Percentiles rank a stretch among this genome's conserved stretches.
Conservation (phyloP, 2,329 filamentous ascomycete genomes). For the Hortaea sp. region DNA sequence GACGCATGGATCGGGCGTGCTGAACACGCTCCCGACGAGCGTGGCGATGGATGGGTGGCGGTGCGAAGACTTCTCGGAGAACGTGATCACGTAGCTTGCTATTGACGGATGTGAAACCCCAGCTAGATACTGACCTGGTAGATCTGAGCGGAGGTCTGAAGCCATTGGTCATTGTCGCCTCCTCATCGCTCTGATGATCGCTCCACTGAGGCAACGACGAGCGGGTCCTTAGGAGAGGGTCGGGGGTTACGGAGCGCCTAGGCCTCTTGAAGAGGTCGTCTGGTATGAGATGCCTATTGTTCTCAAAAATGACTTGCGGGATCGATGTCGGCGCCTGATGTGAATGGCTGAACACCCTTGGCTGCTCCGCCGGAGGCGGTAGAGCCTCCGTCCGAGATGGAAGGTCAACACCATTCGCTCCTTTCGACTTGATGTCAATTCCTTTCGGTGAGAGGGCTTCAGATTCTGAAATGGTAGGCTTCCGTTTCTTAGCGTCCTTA, state of each 20-base stretch:
- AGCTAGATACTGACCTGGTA: constrained; percentile 40
- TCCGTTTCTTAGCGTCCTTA: constrained; percentile 55
- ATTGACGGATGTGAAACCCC: constrained; percentile 90
- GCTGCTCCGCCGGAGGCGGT: constrained; percentile 7
- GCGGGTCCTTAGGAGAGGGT: constrained; percentile 16
- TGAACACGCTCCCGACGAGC: constrained; percentile 60
- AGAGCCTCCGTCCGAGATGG: not conserved
- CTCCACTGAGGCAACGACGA: constrained; percentile 14
- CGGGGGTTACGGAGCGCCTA: constrained; percentile 28
- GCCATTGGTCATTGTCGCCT: constrained; percentile 4
- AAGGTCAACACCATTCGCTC: not conserved
- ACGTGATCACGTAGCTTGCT: constrained; percentile 80
- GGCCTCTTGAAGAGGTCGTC: constrained; percentile 62
- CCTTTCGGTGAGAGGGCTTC: constrained; percentile 18
- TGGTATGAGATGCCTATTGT: constrained; percentile 88
- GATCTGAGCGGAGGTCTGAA: constrained; percentile 36
- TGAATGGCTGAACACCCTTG: constrained; percentile 61
- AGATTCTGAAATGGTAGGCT: constrained; percentile 25
- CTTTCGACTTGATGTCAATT: not conserved
- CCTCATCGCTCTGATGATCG: constrained; percentile 10
- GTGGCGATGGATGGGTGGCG: constrained; percentile 71
- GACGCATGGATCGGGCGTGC: constrained; percentile 48
- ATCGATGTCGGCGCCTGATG: constrained; percentile 64
- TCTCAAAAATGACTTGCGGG: constrained; percentile 85
- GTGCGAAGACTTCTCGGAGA: constrained; percentile 76